These are phyloP conservation scores for Colletotrichum sp. DNA, from an alignment of 2,329 filamentous ascomycete species.

Conservation along the genomic window DNA sequence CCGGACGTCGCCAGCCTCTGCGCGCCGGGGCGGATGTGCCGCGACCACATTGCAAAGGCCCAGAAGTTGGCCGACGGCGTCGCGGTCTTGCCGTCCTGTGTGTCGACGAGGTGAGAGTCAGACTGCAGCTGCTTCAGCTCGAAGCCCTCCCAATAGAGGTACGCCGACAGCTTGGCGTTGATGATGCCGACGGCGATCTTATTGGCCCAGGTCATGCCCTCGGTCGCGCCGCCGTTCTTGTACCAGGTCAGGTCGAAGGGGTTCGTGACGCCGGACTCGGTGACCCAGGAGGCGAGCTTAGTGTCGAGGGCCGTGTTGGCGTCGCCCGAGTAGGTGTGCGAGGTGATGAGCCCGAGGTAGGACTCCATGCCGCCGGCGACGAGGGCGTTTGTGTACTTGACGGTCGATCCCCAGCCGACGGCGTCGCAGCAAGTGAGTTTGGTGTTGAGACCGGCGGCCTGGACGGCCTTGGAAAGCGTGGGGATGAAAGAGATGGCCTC, in stretches of 20 bases:
- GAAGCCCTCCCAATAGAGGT: conserved; percentile 60
- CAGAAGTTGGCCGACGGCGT: conserved; percentile 39
- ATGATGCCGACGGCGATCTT: conserved; percentile 56
- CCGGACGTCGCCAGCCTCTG: conserved; percentile 33
- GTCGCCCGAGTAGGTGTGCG: conserved; percentile 45
- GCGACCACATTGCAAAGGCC: conserved; percentile 46
- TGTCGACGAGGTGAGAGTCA: conserved; percentile 30
- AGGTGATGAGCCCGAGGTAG: conserved; percentile 40
- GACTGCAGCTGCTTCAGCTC: conserved; percentile 33
- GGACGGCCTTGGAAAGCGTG: conserved; percentile 1
- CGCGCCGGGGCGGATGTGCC: conserved; percentile 43
- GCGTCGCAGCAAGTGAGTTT: conserved; percentile 42
- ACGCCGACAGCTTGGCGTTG: conserved; percentile 53
- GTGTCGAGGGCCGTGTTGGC: conserved; percentile 45
- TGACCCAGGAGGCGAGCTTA: conserved; percentile 53
- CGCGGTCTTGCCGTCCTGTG: conserved; percentile 30
- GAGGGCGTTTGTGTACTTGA: conserved; percentile 39
- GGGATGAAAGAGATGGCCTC: conserved; percentile 25
- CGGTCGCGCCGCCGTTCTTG: conserved; percentile 46
- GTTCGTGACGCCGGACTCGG: conserved; percentile 53
- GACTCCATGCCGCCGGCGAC: conserved; percentile 34
- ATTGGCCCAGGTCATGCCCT: conserved; percentile 62
- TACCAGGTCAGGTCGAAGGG: conserved; percentile 53
- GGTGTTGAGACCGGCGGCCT: neutral
- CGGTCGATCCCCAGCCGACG: conserved; percentile 42